Conservation (phyloP, 441 rosid genomes). For the Dalechampia spathulata region DNA sequence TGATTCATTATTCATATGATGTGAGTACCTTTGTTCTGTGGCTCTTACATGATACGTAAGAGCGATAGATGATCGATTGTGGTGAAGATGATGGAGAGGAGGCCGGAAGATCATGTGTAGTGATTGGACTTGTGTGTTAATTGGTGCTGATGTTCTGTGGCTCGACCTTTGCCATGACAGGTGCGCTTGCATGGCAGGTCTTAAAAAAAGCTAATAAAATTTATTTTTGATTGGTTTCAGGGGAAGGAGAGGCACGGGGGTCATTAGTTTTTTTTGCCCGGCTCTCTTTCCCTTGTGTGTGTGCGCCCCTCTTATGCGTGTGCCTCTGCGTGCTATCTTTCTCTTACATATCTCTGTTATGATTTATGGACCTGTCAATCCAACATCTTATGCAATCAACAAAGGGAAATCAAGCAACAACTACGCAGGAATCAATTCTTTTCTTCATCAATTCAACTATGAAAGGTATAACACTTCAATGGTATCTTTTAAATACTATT, state of each 20-base stretch:
- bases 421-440: background rate
- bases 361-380: background rate
- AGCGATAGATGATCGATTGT: background rate
- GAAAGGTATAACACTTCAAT: conserved; percentile 3
- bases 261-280: conserved; percentile 34
- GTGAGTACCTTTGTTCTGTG: too few relatives aligned
- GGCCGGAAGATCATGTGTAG: background rate
- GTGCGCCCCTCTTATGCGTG: background rate
- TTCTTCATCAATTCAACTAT: background rate
- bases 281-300: conserved; percentile 48
- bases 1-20: too few relatives aligned
- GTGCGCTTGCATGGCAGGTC: conserved; percentile 99
- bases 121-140: background rate
- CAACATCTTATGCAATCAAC: background rate
- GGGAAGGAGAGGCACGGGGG: conserved; percentile 89
- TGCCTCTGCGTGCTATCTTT: background rate
- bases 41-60: too few relatives aligned
- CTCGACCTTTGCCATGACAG: conserved; percentile 97
- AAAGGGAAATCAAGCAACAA: background rate
- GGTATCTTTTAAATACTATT: too few relatives aligned
- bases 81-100: background rate
- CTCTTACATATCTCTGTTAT: too few relatives aligned
- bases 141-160: conserved; percentile 16
- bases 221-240: conserved; percentile 24
- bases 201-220: conserved; percentile 41